Evolutionary conservation across 352 stramenopile species (phyloP), one percentile per base, ranked within the genome.

Genomic region (Poterioochromonas sp.): DNA sequence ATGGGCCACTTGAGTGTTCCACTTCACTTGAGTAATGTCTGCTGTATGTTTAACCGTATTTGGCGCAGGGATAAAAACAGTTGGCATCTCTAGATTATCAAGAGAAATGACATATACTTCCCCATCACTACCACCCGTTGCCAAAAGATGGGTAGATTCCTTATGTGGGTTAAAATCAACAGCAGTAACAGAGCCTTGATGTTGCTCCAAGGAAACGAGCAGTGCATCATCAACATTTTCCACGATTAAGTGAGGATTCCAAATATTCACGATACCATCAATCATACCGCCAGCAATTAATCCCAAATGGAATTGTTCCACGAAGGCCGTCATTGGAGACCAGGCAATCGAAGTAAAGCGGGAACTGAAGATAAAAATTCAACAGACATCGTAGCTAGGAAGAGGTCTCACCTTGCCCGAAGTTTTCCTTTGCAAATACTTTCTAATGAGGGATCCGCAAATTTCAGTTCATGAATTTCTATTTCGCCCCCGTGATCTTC

Each of bases 401-500:
- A 8, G 29, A 63, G 18, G 8, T 15, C 39, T 69, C 41, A 69
- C 60, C 26, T 69, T n/a, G 60, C 60, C 12, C 60, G 22, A 26
- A 18, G 2, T 44, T 44, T 69, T 41, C 29, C 29, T n/a, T n/a
- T n/a, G n/a, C n/a, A n/a, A n/a, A n/a, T n/a, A 26, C 47, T 58
- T 58, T 26, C 15, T 26, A 26, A 15, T 26, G 47, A 58, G 47
- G 47, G 15, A 81, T 91, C 82, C 81, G 87, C 88, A 51, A 96
- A 87, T 84, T 95, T 88, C 84, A 98, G 89, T 73, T 90, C 90
- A 79, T 98, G 94, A 58, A 99, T 80, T 86, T 97, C 95, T 76
- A 99, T 90, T 85, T 97, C 90, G 73, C 94, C 94, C 44, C 95
- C 94, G 62, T 93, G 97, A 85, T 98, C 94, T 82, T 98, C 95